These are phyloP conservation scores for Curvularia sp. DNA, from an alignment of 2,329 filamentous ascomycete species.

Conservation along the genomic window DNA sequence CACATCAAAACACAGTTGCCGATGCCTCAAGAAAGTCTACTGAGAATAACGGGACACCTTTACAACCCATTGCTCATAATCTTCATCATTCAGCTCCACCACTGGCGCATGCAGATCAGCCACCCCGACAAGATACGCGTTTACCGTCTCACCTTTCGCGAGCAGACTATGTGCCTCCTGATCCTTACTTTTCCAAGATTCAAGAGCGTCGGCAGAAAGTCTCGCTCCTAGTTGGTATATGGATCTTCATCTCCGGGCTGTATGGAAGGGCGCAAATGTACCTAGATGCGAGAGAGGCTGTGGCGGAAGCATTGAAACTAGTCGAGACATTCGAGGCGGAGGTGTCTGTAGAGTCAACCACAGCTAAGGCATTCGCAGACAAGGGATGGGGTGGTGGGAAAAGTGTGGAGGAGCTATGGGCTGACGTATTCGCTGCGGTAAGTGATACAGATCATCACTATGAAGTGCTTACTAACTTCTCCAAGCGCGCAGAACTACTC, in stretches of 20 bases:
- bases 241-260: conserved; percentile 87
- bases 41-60: conserved; percentile 45
- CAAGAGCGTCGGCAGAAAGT: conserved; percentile 64
- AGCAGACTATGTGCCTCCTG: conserved; percentile 42
- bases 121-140: conserved; percentile 53
- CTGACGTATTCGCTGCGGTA: conserved; percentile 82
- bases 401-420: conserved; percentile 83
- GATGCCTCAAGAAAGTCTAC: conserved; percentile 32
- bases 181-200: conserved; percentile 59
- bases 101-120: conserved; percentile 50
- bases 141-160: conserved; percentile 52
- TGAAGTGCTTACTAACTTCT: conserved; percentile 7
- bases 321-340: conserved; percentile 74
- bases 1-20: conserved; percentile 1
- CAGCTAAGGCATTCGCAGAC: conserved; percentile 66
- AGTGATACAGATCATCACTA: conserved; percentile 40
- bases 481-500: conserved; percentile 72
- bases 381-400: conserved; percentile 80
- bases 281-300: conserved; percentile 79
- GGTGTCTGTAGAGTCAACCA: conserved; percentile 66
- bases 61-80: conserved; percentile 53
- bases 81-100: conserved; percentile 48
- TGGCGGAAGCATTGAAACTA: conserved; percentile 80
- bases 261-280: conserved; percentile 82
- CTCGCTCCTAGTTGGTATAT: conserved; percentile 74